Evolutionary conservation across 805 yeast species (phyloP), one percentile per base, ranked within the genome.

Genomic region (Lipomyces kockii): DNA sequence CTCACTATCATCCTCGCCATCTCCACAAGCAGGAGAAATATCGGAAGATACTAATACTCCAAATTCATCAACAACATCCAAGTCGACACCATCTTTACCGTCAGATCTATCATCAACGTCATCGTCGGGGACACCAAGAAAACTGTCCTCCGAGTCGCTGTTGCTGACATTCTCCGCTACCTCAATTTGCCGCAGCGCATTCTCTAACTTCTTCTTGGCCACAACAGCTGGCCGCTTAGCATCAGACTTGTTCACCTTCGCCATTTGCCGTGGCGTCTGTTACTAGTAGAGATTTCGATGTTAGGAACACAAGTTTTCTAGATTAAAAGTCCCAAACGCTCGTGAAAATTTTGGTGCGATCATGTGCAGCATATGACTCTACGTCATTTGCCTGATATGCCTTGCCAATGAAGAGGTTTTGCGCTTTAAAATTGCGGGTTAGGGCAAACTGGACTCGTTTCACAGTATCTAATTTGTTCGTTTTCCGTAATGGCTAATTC

Each of bases 91-190:
- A 14, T 25, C 81, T 27, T 78, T 80, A 35, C 77, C 83, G 54
- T 78, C 81, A 11, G 77, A 80, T 8, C 72, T 63, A 35, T 71
- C 69, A 29, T 76, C 81, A 9, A 72, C 74, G 35, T 76, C 80
- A 52, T 71, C 70, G 34, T 72, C 64, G 12, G 73, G 68, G 34
- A 74, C 75, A 20, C 67, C 67, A 62, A 71, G 35, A 54, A 62
- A 66, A 29, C 63, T 62, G 53, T 65, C 72, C 72, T 65, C 73
- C 66, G 74, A 76, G 43, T 72, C 76, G 54, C 71, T 66, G 53
- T 79, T 82, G 32, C 76, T 72, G 49, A 76, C 76, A 25, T 74
- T 78, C 29, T 78, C 81, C 14, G 73, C 70, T n/a, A 74, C 76
- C 37, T 76, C 74, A 17, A 76, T 79, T 39, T 77, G 77, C 57